phyloP scores from a whole-genome alignment of 257 asterid genomes.

The Scutellaria galericulata region DNA sequence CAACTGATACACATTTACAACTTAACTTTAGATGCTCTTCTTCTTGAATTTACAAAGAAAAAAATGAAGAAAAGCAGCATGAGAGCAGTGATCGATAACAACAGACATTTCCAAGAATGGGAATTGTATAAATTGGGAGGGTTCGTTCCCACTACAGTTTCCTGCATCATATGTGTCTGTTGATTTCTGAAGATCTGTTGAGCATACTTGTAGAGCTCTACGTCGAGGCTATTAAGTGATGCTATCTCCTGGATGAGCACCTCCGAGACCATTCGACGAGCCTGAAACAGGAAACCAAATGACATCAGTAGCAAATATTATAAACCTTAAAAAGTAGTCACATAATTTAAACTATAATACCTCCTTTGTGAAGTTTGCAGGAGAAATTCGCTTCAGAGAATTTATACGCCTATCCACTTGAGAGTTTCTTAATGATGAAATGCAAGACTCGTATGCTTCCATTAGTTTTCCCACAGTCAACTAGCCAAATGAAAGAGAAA shows the following conservation, averaged over 20 bases:
- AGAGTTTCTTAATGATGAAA: conserved; percentile 53
- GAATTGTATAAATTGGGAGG: conserved; percentile 35
- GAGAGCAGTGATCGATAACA: conserved; percentile 43
- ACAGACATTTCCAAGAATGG: conserved; percentile 50
- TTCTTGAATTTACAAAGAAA: conserved; percentile 62
- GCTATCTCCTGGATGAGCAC: conserved; percentile 65
- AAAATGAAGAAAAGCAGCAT: conserved; percentile 50
- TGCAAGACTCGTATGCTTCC: conserved; percentile 70
- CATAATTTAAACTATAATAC: conserved; percentile 41
- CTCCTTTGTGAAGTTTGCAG: conserved; percentile 92
- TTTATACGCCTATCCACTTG: conserved; percentile 70
- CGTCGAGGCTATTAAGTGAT: conserved; percentile 71
- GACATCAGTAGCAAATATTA: conserved; percentile 19
- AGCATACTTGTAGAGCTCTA: conserved; percentile 78
- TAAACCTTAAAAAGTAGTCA: neutral
- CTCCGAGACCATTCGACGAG: conserved; percentile 61
- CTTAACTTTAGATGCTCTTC: conserved; percentile 69
- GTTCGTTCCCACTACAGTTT: conserved; percentile 31
- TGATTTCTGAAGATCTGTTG: conserved; percentile 66
- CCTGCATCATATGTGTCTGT: conserved; percentile 57
- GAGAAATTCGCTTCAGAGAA: conserved; percentile 70
- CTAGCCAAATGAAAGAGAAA: conserved; percentile 48
- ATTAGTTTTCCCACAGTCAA: conserved; percentile 74
- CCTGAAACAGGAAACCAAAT: conserved; percentile 51
- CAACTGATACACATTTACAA: conserved; percentile 40